A percentile compares a stretch with the other conserved stretches of the same genome.
phyloP scores from a whole-genome alignment of 306 rosid genomes.

The Quercus alba region DNA sequence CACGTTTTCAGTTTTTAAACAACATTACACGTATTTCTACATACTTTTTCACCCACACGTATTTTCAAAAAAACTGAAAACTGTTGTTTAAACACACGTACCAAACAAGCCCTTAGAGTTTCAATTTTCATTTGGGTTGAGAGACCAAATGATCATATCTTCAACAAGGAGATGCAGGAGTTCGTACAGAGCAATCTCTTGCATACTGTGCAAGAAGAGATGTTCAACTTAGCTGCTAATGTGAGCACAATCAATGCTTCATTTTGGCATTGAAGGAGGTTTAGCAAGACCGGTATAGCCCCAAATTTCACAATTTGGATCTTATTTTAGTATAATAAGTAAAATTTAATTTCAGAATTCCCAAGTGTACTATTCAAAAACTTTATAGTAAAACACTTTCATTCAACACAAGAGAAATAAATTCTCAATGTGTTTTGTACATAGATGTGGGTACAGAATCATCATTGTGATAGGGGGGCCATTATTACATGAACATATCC shows the following conservation, averaged over 20 bases:
- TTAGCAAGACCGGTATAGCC: constrained; percentile 49
- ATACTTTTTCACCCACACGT: too few species aligned
- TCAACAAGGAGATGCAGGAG: too few species aligned
- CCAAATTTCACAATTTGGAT: constrained; percentile 54
- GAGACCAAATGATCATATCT: too few species aligned
- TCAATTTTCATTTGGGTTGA: too few species aligned
- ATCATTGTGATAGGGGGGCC: constrained; percentile 18
- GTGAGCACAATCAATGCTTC: constrained; percentile 41
- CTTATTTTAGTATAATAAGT: constrained; percentile 50
- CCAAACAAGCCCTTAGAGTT: too few species aligned
- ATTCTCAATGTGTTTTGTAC: constrained; percentile 11
- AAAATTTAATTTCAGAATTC: background rate
- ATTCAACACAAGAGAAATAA: constrained; percentile 29
- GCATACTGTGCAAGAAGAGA: constrained; percentile 58
- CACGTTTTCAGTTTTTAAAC: too few species aligned
- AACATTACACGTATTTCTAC: too few species aligned
- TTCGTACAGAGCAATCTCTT: too few species aligned
- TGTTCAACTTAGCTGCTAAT: constrained; percentile 46
- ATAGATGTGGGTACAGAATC: constrained; percentile 31
- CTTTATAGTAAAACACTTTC: constrained; percentile 11
- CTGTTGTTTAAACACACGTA: too few species aligned
- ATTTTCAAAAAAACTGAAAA: too few species aligned
- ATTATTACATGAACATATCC: constrained; percentile 45
- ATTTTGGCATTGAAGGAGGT: constrained; percentile 55
- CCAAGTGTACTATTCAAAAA: constrained; percentile 3